Percentiles rank a stretch among this genome's conserved stretches.
Conservation (phyloP, 805 yeast species). For the Candida incommunis region DNA sequence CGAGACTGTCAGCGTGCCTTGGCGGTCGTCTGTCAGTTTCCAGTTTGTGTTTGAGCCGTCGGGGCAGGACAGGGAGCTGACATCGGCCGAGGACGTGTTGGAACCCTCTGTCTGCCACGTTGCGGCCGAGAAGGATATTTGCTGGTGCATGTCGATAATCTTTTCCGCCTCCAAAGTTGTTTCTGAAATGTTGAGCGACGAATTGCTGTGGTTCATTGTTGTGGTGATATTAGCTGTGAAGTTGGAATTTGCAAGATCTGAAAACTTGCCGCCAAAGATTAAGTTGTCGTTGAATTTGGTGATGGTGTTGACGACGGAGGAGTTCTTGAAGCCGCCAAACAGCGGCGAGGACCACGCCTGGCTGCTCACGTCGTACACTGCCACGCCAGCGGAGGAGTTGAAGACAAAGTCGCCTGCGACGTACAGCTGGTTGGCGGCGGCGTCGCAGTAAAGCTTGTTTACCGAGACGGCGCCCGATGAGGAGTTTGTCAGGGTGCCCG, state of each 20-base stretch:
- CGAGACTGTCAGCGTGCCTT: constrained; percentile 54
- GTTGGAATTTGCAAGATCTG: constrained; percentile 40
- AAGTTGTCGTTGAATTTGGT: constrained; percentile 31
- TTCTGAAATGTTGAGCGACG: constrained; percentile 27
- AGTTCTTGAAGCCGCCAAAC: constrained; percentile 62
- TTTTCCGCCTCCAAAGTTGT: constrained; percentile 46
- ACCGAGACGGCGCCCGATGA: constrained; percentile 26
- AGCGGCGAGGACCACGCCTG: constrained; percentile 34
- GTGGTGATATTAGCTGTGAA: constrained; percentile 14
- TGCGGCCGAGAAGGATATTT: constrained; percentile 14
- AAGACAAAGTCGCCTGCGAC: constrained; percentile 68
- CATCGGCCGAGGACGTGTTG: neutral
- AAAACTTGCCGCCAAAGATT: constrained; percentile 69
- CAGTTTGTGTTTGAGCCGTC: constrained; percentile 27
- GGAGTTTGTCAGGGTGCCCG: constrained; percentile 6
- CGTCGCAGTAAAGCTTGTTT: constrained; percentile 33
- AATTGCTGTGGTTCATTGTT: constrained; percentile 3
- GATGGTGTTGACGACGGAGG: constrained; percentile 50
- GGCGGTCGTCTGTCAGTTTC: constrained; percentile 31
- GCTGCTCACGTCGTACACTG: constrained; percentile 42
- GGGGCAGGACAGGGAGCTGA: constrained; percentile 42
- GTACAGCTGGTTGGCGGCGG: constrained; percentile 36
- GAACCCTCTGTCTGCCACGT: constrained; percentile 12
- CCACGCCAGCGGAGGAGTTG: constrained; percentile 41
- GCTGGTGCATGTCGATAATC: constrained; percentile 14